These are phyloP conservation scores for Umbelopsis sp. DNA, from an alignment of 192 early-diverging fungal genomes.

Conservation along the genomic window DNA sequence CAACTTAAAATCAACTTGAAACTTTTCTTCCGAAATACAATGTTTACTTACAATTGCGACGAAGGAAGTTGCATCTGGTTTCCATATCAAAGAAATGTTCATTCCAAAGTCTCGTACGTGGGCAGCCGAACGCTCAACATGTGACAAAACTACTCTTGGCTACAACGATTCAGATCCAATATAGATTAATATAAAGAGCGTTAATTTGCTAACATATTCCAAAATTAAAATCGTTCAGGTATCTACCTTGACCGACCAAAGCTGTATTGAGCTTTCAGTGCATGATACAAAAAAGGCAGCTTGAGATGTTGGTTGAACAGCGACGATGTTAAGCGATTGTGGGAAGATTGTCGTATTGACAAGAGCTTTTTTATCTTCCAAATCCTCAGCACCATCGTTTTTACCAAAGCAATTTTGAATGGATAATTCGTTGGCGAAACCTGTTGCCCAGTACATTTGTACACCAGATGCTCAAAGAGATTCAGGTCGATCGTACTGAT, in stretches of 20 bases:
- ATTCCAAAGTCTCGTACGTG: constrained; percentile 75
- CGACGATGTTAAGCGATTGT: constrained; percentile 45
- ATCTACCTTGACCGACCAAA: constrained; percentile 68
- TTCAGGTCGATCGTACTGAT: too few species aligned
- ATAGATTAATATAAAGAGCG: background rate
- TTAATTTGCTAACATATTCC: background rate
- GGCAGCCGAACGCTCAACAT: constrained; percentile 59
- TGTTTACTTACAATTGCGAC: constrained; percentile 61
- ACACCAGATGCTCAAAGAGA: background rate
- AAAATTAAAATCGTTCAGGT: background rate
- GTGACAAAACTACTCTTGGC: constrained; percentile 69
- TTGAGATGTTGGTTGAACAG: constrained; percentile 44
- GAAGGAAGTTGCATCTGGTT: constrained; percentile 63
- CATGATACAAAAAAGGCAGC: constrained; percentile 64
- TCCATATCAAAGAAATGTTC: constrained; percentile 74
- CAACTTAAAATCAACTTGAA: too few species aligned
- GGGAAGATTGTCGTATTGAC: constrained; percentile 24
- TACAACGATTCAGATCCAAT: constrained; percentile 24
- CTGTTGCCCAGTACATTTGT: constrained; percentile 51
- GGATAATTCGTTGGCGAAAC: constrained; percentile 42
- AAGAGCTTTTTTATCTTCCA: constrained; percentile 30
- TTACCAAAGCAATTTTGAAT: constrained; percentile 30
- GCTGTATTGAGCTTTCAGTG: constrained; percentile 58
- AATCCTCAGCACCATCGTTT: constrained; percentile 20
- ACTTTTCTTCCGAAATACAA: background rate